phyloP scores from a whole-genome alignment of 371 early-diverging fungal species.

The Syncephalis plumigaleata region DNA sequence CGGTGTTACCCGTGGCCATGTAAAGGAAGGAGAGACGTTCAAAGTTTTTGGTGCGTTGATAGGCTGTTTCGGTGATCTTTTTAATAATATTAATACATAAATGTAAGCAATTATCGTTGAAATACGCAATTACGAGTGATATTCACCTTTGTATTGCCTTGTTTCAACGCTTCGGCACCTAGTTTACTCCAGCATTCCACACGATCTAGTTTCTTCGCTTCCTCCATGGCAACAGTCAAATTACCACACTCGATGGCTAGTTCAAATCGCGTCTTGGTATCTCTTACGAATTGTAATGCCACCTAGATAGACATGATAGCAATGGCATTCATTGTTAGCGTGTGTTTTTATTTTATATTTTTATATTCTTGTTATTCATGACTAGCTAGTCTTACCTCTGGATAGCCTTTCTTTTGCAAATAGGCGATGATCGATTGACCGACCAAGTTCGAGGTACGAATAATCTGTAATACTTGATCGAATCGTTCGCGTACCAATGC shows the following conservation, averaged over 20 bases:
- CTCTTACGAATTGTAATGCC: conserved; percentile 96
- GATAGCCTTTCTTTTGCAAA: conserved; percentile 95
- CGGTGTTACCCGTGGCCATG: conserved; percentile 69
- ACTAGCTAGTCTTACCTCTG: too few relatives aligned
- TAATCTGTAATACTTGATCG: conserved; percentile 83
- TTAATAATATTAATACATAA: too few relatives aligned
- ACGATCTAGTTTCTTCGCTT: conserved; percentile 71
- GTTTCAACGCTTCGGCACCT: conserved; percentile 68
- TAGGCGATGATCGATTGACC: conserved; percentile 97
- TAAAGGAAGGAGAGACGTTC: conserved; percentile 88
- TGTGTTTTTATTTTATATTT: too few relatives aligned
- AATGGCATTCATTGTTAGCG: too few relatives aligned
- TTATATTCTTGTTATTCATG: too few relatives aligned
- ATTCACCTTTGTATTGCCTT: conserved; percentile 66
- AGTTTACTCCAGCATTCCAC: conserved; percentile 79
- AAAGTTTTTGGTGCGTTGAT: conserved; percentile 75
- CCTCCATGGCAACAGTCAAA: conserved; percentile 79
- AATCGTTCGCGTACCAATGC: conserved; percentile 81
- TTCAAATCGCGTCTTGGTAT: conserved; percentile 87
- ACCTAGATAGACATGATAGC: conserved; percentile 30
- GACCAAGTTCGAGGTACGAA: conserved; percentile 86
- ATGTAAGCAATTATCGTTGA: background rate
- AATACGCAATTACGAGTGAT: background rate
- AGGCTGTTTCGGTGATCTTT: conserved; percentile 71
- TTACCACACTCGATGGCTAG: conserved; percentile 93